Percentiles rank a stretch among this genome's conserved stretches.
Evolutionary conservation across 2,329 filamentous ascomycete species (phyloP).

Genomic region (Colletotrichum chlorophyti): DNA sequence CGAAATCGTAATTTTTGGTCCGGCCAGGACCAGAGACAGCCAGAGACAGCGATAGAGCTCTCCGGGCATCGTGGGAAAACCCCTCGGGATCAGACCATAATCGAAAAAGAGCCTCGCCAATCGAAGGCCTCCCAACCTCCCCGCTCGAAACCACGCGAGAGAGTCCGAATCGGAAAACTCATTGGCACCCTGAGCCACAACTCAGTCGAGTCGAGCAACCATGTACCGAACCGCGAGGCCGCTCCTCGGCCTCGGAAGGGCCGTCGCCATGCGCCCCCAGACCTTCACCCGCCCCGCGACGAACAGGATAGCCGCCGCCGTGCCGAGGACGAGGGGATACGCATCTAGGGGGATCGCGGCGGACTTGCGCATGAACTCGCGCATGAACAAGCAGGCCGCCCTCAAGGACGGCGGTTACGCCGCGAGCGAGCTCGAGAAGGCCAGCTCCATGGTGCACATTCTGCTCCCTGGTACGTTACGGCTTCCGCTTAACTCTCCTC

Average conservation of each 20-base stretch:
- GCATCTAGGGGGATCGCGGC: background rate
- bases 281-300: background rate
- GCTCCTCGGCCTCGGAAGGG: conserved; percentile 15
- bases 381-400: background rate
- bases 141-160: background rate
- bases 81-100: background rate
- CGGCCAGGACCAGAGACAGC: too few species aligned
- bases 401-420: background rate
- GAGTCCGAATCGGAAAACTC: too few species aligned
- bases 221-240: conserved; percentile 25
- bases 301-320: conserved; percentile 11
- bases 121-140: too few species aligned
- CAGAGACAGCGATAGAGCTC: background rate
- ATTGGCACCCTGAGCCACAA: too few species aligned
- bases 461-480: conserved; percentile 15
- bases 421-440: conserved; percentile 3
- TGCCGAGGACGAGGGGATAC: conserved; percentile 8
- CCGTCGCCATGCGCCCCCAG: background rate
- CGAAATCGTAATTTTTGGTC: conserved; percentile 16
- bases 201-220: background rate
- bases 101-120: too few species aligned
- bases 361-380: conserved; percentile 2
- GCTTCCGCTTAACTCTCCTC: too few species aligned
- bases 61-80: background rate
- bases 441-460: background rate